Percentiles rank a stretch among this genome's conserved stretches.
Evolutionary conservation across 768 basidiomycete species (phyloP).

Genomic region (Leucosporidium scottii): DNA sequence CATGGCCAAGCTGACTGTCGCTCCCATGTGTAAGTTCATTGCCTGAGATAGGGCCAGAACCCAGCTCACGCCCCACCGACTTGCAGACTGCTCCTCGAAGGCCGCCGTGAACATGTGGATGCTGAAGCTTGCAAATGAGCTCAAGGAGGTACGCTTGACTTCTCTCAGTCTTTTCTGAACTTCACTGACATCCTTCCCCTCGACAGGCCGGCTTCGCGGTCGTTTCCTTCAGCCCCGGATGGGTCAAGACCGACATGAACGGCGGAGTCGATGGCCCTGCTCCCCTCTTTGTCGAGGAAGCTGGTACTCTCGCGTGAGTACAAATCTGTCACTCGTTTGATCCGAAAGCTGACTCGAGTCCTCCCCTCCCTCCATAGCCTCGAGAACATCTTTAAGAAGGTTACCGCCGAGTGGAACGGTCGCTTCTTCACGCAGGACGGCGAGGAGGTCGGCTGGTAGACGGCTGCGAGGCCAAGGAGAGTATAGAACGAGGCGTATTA

Average conservation of each 20-base stretch:
- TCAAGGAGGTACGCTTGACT: not conserved
- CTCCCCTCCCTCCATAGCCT: not conserved
- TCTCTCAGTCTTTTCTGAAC: no score
- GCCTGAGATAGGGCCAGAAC: no score
- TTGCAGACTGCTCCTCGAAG: slow-evolving; percentile 24
- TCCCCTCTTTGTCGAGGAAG: slow-evolving; percentile 10
- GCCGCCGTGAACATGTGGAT: slow-evolving; percentile 27
- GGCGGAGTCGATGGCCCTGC: slow-evolving; percentile 6
- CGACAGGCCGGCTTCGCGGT: slow-evolving; percentile 14
- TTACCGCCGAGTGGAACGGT: slow-evolving; percentile 8
- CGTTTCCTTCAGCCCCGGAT: slow-evolving; percentile 8
- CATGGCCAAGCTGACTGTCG: not conserved
- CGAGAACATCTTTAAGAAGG: slow-evolving; percentile 22
- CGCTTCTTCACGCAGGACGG: slow-evolving; percentile 1
- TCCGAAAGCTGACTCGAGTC: no score
- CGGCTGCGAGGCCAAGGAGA: no score
- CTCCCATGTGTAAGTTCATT: slow-evolving; percentile 7
- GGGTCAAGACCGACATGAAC: slow-evolving; percentile 9
- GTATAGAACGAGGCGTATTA: no score
- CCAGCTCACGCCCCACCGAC: no score
- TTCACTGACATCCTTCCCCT: not conserved
- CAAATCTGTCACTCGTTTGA: no score
- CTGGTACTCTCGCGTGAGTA: slow-evolving; percentile 11
- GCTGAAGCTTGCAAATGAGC: slow-evolving; percentile 19
- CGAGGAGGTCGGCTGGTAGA: no score